phyloP scores from a whole-genome alignment of 768 basidiomycete species.

The Lactarius akahatsu region DNA sequence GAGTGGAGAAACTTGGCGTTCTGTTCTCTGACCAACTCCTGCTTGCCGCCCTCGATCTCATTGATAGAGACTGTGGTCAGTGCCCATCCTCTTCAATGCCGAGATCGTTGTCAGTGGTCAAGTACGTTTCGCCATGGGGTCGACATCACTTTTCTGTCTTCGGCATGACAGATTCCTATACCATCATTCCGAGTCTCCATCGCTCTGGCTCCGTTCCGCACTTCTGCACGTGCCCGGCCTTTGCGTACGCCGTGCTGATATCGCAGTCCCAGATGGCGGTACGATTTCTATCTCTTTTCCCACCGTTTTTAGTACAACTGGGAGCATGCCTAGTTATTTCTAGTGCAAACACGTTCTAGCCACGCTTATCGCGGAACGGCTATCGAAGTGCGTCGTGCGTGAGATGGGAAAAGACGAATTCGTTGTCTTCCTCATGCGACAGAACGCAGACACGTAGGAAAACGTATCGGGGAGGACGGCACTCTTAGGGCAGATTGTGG shows the following conservation, averaged over 20 bases:
- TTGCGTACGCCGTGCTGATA: slow-evolving; percentile 60
- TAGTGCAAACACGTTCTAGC: slow-evolving; percentile 85
- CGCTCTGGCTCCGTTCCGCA: slow-evolving; percentile 37
- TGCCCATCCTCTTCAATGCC: neutral
- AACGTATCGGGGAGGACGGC: neutral
- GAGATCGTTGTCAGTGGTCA: slow-evolving; percentile 50
- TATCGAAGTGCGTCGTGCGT: slow-evolving; percentile 53
- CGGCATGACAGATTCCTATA: slow-evolving; percentile 62
- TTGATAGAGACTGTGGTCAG: slow-evolving; percentile 69
- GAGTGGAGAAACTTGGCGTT: slow-evolving; percentile 56
- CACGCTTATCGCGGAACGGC: slow-evolving; percentile 53
- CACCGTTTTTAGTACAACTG: neutral
- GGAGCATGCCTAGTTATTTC: neutral
- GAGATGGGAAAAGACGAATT: slow-evolving; percentile 49
- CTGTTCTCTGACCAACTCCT: slow-evolving; percentile 64
- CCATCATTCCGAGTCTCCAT: slow-evolving; percentile 51
- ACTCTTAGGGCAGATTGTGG: neutral
- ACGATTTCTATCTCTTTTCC: slow-evolving; percentile 10
- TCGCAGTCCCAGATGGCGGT: slow-evolving; percentile 67
- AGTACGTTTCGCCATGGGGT: slow-evolving; percentile 57
- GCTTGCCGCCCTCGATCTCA: slow-evolving; percentile 71
- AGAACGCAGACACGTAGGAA: slow-evolving; percentile 8
- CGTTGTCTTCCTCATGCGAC: slow-evolving; percentile 34
- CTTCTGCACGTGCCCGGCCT: slow-evolving; percentile 79
- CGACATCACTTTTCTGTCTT: slow-evolving; percentile 64